Evolutionary conservation across 805 yeast genomes (phyloP).

Genomic region (Candida palmyrensis): DNA sequence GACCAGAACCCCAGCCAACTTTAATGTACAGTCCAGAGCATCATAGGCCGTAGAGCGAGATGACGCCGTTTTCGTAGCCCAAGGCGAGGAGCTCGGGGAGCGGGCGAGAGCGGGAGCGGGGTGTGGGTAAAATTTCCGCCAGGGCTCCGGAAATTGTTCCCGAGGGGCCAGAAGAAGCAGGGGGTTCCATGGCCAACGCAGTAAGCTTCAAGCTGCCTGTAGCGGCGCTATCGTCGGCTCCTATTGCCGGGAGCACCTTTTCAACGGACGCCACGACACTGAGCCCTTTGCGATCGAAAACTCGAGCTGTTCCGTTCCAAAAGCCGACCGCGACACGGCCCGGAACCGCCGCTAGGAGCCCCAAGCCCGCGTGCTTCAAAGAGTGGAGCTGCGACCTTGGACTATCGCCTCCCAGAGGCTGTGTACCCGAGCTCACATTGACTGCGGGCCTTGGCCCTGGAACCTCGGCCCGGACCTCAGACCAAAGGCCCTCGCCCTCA

Average conservation of each 20-base stretch:
- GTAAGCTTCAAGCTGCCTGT: slow-evolving; percentile 6
- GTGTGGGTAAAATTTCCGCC: slow-evolving; percentile 7
- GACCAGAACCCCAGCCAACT: slow-evolving; percentile 6
- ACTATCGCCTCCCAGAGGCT: no score
- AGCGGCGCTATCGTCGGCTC: slow-evolving; percentile 5
- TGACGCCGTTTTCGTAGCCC: slow-evolving; percentile 54
- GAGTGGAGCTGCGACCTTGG: neutral
- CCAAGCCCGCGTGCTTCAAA: slow-evolving; percentile 34
- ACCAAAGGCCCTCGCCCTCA: no score
- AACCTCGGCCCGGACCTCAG: no score
- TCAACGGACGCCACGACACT: slow-evolving; percentile 5
- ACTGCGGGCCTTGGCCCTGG: no score
- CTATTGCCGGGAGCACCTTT: slow-evolving; percentile 10
- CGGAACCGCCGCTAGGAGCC: slow-evolving; percentile 17
- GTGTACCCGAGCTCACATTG: no score
- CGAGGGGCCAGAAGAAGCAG: no score
- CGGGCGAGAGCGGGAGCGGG: slow-evolving; percentile 11
- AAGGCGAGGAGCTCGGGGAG: slow-evolving; percentile 31
- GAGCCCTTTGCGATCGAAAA: no score
- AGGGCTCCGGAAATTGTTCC: no score
- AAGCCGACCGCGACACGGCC: slow-evolving; percentile 28
- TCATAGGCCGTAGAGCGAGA: slow-evolving; percentile 32
- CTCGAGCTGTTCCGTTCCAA: slow-evolving; percentile 49
- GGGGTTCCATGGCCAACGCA: slow-evolving; percentile 2
- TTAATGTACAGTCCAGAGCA: no score